A percentile compares a stretch with the other conserved stretches of the same genome.
phyloP scores from a whole-genome alignment of 2,329 filamentous ascomycete genomes.

The Penicillium griseofulvum region DNA sequence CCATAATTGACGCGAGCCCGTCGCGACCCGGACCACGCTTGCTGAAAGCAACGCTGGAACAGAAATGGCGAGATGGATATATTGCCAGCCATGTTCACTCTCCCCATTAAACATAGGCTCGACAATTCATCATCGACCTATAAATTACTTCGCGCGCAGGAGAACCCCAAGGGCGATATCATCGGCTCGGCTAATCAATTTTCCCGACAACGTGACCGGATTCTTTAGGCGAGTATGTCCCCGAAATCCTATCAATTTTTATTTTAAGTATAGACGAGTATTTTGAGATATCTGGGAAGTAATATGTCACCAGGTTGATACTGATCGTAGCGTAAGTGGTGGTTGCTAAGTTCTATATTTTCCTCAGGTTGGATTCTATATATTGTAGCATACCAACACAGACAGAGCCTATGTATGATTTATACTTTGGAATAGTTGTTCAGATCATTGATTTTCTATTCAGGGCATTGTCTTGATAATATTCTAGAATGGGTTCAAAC shows the following conservation, averaged over 20 bases:
- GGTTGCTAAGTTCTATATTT: neutral
- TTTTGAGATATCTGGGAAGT: neutral
- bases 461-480: no score
- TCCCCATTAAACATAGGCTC: neutral
- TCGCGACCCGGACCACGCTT: slow-evolving; percentile 10
- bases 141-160: neutral
- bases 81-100: slow-evolving; percentile 2
- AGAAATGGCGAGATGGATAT: slow-evolving; percentile 11
- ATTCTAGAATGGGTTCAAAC: no score
- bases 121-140: neutral
- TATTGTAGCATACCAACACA: neutral
- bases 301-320: neutral
- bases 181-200: slow-evolving; percentile 5
- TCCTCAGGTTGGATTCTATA: neutral
- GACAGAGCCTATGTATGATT: neutral
- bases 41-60: slow-evolving; percentile 10
- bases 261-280: no score
- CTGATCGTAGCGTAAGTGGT: neutral
- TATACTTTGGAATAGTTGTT: no score
- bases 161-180: neutral
- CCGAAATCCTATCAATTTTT: neutral
- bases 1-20: slow-evolving; percentile 7
- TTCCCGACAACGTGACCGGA: neutral
- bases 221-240: neutral
- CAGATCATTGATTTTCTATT: no score